Evolutionary conservation across 495 filamentous ascomycete species (phyloP).

Genomic region (Neurospora sp.): DNA sequence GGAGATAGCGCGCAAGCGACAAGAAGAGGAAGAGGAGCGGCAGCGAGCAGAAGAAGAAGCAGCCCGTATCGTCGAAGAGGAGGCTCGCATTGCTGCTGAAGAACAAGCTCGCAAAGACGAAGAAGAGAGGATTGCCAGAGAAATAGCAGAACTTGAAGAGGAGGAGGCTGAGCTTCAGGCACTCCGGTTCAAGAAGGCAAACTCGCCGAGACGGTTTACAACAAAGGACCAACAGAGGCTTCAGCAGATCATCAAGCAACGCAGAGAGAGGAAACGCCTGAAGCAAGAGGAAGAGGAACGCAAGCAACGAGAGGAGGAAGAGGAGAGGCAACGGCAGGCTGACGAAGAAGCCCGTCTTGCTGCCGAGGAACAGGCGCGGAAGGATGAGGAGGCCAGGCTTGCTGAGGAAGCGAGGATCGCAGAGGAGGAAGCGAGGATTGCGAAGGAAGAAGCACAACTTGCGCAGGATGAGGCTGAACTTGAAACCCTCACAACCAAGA

Average conservation of each 20-base stretch:
- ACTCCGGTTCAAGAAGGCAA: conserved; percentile 16
- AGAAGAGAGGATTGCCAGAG: conserved; percentile 1
- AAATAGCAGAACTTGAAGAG: conserved; percentile 9
- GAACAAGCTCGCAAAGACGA: conserved; percentile 8
- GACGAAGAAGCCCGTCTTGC: conserved; percentile 23
- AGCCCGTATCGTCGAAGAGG: conserved; percentile 3
- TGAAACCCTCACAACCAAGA: conserved; percentile 21
- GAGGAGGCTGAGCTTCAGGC: conserved; percentile 23
- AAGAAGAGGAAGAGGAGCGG: conserved; percentile 16
- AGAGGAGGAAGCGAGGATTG: conserved; percentile 13
- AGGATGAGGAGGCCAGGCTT: conserved; percentile 15
- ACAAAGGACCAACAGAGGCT: conserved; percentile 1
- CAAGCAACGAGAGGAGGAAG: conserved; percentile 20
- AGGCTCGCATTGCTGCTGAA: conserved; percentile 4
- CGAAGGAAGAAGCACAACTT: conserved; percentile 11
- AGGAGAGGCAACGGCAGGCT: conserved; percentile 22
- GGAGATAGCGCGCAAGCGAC: conserved; percentile 5
- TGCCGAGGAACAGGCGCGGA: conserved; percentile 27
- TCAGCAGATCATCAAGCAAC: conserved; percentile 14
- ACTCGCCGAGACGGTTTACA: conserved; percentile 1
- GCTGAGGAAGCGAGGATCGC: conserved; percentile 8
- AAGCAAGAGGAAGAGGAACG: conserved; percentile 21
- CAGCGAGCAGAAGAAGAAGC: conserved; percentile 1
- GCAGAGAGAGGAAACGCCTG: conserved; percentile 1
- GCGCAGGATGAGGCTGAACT: conserved; percentile 27